Conservation (phyloP, 148 eudicot species). For the Rhododendron ovatum region DNA sequence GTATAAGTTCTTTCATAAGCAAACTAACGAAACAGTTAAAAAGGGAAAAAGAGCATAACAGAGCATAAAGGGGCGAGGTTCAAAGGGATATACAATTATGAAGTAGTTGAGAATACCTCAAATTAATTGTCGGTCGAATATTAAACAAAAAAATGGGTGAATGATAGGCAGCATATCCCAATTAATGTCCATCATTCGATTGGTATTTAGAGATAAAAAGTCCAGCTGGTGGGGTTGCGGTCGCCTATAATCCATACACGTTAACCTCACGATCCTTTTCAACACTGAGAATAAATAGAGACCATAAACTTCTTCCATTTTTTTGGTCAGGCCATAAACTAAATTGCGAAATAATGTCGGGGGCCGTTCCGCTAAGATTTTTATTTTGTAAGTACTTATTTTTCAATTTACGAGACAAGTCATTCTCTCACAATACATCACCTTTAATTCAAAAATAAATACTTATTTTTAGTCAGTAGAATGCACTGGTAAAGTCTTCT, state of each 20-base stretch:
- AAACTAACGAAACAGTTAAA: neutral
- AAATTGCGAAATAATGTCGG: too few species aligned
- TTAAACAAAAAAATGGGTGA: neutral
- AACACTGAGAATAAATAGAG: neutral
- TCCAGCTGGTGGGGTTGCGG: neutral
- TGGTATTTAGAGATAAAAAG: neutral
- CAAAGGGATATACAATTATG: neutral
- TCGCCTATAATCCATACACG: neutral
- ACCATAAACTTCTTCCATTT: neutral
- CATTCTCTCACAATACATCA: too few species aligned
- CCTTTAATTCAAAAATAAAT: too few species aligned
- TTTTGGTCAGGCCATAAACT: too few species aligned
- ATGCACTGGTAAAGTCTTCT: too few species aligned
- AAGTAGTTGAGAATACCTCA: neutral
- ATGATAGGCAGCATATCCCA: slow-evolving; percentile 2
- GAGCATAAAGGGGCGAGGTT: neutral
- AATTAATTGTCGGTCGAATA: neutral
- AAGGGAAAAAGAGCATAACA: neutral
- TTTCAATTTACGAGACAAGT: too few species aligned
- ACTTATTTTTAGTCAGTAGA: too few species aligned
- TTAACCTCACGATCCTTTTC: neutral
- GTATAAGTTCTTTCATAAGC: neutral
- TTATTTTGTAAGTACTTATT: too few species aligned
- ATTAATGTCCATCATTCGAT: neutral
- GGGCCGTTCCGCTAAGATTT: too few species aligned